Percentiles rank a stretch among this genome's conserved stretches.
Conservation (phyloP, 1,284 basidiomycete genomes). For the Ceratobasidium sp. region DNA sequence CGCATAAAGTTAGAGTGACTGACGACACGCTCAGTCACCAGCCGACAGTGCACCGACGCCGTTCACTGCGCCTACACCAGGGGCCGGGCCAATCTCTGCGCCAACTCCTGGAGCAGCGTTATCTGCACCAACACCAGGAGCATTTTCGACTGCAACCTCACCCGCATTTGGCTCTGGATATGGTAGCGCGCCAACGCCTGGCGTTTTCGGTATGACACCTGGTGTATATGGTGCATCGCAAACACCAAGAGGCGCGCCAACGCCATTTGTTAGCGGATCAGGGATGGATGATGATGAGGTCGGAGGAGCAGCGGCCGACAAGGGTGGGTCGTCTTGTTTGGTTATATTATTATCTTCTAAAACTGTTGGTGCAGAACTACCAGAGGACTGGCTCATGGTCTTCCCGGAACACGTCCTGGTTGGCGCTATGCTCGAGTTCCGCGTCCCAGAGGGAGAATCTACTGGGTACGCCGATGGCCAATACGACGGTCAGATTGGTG, state of each 20-base stretch:
- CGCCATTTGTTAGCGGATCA: conserved; percentile 57
- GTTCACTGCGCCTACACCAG: conserved; percentile 46
- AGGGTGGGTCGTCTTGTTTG: conserved; percentile 1
- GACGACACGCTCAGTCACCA: conserved; percentile 42
- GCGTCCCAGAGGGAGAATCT: conserved; percentile 38
- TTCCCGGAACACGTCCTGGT: conserved; percentile 41
- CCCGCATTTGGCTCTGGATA: conserved; percentile 50
- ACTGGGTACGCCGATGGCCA: conserved; percentile 26
- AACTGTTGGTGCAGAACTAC: conserved; percentile 50
- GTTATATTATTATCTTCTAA: too few species aligned
- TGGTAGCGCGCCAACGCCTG: conserved; percentile 64
- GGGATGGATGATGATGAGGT: conserved; percentile 33
- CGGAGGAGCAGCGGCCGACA: conserved; percentile 49
- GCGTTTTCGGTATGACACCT: conserved; percentile 61
- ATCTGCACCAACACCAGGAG: conserved; percentile 59
- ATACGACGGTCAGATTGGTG: conserved; percentile 29
- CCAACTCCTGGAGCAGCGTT: conserved; percentile 55
- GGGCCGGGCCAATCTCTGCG: conserved; percentile 52
- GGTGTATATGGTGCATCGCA: conserved; percentile 58
- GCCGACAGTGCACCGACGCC: conserved; percentile 53
- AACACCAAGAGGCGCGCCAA: conserved; percentile 61
- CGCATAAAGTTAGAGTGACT: too few species aligned
- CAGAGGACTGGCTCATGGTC: conserved; percentile 58
- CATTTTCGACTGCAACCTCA: conserved; percentile 51
- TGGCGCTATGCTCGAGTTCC: conserved; percentile 42